Evolutionary conservation across 2,329 filamentous ascomycete genomes (phyloP).

Genomic region (Penicillium sp.): DNA sequence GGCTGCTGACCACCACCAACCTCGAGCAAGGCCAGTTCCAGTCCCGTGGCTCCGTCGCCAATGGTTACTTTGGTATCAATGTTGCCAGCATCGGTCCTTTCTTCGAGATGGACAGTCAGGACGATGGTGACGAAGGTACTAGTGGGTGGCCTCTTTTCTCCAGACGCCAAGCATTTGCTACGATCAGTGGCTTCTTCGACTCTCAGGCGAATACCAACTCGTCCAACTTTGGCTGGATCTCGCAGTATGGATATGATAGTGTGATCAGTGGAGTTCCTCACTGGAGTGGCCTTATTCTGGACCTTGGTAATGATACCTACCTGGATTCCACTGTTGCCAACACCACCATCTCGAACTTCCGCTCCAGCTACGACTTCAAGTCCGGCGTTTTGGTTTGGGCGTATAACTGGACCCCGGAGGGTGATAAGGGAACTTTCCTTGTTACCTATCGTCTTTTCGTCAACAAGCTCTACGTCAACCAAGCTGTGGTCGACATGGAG

Average conservation of each 20-base stretch:
- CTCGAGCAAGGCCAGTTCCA: constrained; percentile 65
- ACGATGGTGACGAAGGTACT: constrained; percentile 58
- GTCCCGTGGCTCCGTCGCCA: constrained; percentile 63
- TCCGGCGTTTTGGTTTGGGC: constrained; percentile 67
- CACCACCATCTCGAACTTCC: constrained; percentile 63
- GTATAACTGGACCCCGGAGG: constrained; percentile 67
- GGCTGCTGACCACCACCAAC: constrained; percentile 58
- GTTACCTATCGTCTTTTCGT: constrained; percentile 70
- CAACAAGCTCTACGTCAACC: constrained; percentile 66
- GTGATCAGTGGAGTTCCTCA: constrained; percentile 74
- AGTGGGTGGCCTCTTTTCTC: constrained; percentile 72
- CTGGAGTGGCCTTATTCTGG: constrained; percentile 64
- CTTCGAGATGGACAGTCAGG: constrained; percentile 54
- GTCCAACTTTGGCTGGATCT: constrained; percentile 70
- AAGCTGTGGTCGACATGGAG: constrained; percentile 63
- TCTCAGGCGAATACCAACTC: constrained; percentile 61
- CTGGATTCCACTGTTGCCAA: constrained; percentile 66
- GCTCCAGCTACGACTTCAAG: constrained; percentile 65
- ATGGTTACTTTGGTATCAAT: constrained; percentile 68
- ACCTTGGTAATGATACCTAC: constrained; percentile 57
- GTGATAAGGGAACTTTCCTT: constrained; percentile 54
- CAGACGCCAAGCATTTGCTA: constrained; percentile 67
- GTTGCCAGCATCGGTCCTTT: constrained; percentile 67
- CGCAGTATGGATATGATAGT: constrained; percentile 71
- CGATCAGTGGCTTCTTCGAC: constrained; percentile 70